Evolutionary conservation across 129 eudicot genomes (phyloP), one percentile per base, ranked within the genome.

Genomic region (Ambrosia artemisiifolia): DNA sequence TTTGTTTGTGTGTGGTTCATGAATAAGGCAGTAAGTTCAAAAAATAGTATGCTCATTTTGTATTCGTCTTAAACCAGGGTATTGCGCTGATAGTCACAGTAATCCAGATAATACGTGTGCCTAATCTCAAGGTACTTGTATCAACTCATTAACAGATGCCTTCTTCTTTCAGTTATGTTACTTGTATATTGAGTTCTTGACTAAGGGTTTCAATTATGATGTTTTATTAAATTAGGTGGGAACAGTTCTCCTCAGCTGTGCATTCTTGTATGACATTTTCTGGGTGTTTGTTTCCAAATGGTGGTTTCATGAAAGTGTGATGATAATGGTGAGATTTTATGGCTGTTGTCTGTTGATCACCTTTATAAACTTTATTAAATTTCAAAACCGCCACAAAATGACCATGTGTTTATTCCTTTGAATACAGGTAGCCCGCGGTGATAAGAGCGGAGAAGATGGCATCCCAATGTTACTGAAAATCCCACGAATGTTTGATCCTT

Each of bases 401-500:
- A 72, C 59, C 28, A 32, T 14, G 14, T 60, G 16, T 54, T 62
- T 49, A 48, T 67, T 60, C 30, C 12, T 40, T 28, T 65, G 16
- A 8, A 28, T 75, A 59, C 71, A 95, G 99, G 99, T 95, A 28
- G 99, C 99, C 63, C 97, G 99, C 24, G 99, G 99, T 46, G 99
- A 95, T 72, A 85, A 85, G 53, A 95, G 99, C 46, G 99, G 99
- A 62, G 97, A 95, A 78, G 99, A 95, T 74, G 99, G 99, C 24
- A 95, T 95, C 16, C 99, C 99, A 6, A 95, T 95, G 99, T 88
- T 95, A 55, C 75, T 95, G 62, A 95, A 95, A 84, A 95, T 95
- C 72, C 99, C 99, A 11, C 85, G 99, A 63, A 84, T 95, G 99
- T 95, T 90, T 82, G 99, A 95, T 78, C 99, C 97, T 19, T 95